These are phyloP conservation scores for Tremellales sp. DNA, from an alignment of 1,284 basidiomycete species.

Conservation along the genomic window DNA sequence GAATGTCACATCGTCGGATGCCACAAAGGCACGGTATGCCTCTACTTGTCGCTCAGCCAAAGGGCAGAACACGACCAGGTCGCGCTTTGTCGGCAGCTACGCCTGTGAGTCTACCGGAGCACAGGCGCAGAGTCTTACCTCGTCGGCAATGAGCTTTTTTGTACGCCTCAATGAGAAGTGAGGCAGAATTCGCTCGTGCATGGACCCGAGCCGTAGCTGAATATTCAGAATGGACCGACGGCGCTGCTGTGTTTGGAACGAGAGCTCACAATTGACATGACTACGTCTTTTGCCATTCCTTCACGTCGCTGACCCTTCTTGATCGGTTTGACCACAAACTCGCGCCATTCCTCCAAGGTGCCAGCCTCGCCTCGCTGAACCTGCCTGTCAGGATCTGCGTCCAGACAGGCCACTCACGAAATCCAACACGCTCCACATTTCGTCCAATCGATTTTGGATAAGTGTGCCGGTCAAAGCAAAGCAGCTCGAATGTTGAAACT, in stretches of 20 bases:
- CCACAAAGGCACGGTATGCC: constrained; percentile 48
- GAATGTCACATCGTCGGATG: constrained; percentile 45
- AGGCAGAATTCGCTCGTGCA: constrained; percentile 47
- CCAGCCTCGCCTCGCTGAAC: constrained; percentile 44
- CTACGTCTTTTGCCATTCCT: constrained; percentile 41
- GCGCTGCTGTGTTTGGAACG: too few relatives aligned
- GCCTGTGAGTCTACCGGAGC: constrained; percentile 9
- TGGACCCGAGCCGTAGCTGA: constrained; percentile 24
- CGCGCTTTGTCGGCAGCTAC: constrained; percentile 50
- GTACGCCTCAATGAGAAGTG: constrained; percentile 52
- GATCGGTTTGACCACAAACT: constrained; percentile 44
- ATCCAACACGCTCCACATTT: constrained; percentile 52
- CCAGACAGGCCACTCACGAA: constrained; percentile 35
- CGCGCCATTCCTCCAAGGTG: constrained; percentile 41
- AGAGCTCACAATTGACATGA: constrained; percentile 36
- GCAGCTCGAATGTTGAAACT: constrained; percentile 33
- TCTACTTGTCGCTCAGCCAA: constrained; percentile 46
- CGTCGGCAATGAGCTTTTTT: constrained; percentile 49
- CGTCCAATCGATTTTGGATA: constrained; percentile 51
- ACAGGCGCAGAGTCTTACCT: constrained; percentile 19
- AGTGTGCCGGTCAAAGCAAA: constrained; percentile 43
- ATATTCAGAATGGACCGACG: background rate
- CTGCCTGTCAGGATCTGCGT: constrained; percentile 11
- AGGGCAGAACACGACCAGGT: constrained; percentile 53
- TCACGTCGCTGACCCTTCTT: constrained; percentile 47